phyloP scores from a whole-genome alignment of 1,139 yeast genomes.

The Martiniozyma asiatica region DNA sequence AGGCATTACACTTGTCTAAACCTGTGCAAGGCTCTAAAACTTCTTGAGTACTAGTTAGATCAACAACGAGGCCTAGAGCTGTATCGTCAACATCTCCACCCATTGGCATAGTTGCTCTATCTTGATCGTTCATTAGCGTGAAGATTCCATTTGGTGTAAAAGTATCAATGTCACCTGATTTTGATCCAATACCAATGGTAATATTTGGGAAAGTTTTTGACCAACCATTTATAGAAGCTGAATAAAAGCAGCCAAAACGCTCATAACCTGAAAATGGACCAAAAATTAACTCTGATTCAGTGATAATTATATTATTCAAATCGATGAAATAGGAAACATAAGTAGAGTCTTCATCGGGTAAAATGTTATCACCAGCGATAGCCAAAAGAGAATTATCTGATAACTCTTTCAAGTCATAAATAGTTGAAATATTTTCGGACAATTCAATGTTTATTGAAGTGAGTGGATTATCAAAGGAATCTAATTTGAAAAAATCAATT shows the following conservation, averaged over 20 bases:
- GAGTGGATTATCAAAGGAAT: too few species aligned
- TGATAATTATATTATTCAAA: slow-evolving; percentile 6
- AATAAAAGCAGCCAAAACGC: slow-evolving; percentile 39
- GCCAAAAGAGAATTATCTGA: too few species aligned
- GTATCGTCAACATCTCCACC: slow-evolving; percentile 58
- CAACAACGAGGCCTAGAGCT: slow-evolving; percentile 58
- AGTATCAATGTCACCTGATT: slow-evolving; percentile 49
- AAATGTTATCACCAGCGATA: too few species aligned
- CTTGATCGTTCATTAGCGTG: slow-evolving; percentile 50
- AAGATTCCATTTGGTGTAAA: slow-evolving; percentile 25
- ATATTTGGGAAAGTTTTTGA: slow-evolving; percentile 24
- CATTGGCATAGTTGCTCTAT: slow-evolving; percentile 62
- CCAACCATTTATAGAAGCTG: slow-evolving; percentile 34
- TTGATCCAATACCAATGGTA: slow-evolving; percentile 42
- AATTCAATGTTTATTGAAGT: too few species aligned
- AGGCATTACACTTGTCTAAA: slow-evolving; percentile 41
- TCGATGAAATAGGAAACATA: too few species aligned
- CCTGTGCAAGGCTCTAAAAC: slow-evolving; percentile 46
- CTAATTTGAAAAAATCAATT: too few species aligned
- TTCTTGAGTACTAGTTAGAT: slow-evolving; percentile 32
- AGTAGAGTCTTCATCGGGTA: too few species aligned
- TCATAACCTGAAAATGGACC: slow-evolving; percentile 41
- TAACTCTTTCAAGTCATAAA: too few species aligned
- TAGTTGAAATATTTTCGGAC: too few species aligned
- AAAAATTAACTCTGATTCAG: slow-evolving; percentile 16